These are phyloP conservation scores for Amanita fuliginea DNA, from an alignment of 768 basidiomycete genomes.

Conservation along the genomic window DNA sequence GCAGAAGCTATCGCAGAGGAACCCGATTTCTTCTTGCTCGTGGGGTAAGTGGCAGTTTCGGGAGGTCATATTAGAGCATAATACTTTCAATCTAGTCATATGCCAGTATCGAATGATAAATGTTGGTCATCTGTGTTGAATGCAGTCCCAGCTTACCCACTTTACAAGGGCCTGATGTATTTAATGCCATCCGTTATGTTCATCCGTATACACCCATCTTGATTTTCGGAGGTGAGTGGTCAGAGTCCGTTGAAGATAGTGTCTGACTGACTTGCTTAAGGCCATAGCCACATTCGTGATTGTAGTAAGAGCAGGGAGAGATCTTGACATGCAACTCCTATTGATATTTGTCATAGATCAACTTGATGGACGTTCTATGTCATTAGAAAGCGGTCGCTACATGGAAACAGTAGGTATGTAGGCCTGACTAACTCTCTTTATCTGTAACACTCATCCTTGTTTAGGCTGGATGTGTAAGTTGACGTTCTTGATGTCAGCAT, in stretches of 20 bases:
- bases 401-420: conserved; percentile 79
- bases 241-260: background rate
- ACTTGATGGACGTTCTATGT: conserved; percentile 66
- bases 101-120: conserved; percentile 65
- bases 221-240: conserved; percentile 58
- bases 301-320: conserved; percentile 36
- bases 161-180: conserved; percentile 53
- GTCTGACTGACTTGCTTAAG: conserved; percentile 14
- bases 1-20: conserved; percentile 64
- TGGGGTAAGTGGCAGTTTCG: conserved; percentile 33
- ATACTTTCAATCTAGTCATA: conserved; percentile 42
- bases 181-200: conserved; percentile 58
- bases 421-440: conserved; percentile 9
- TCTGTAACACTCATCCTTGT: conserved; percentile 8
- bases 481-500: background rate
- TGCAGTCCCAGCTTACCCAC: background rate
- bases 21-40: conserved; percentile 75
- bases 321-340: background rate
- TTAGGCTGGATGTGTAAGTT: conserved; percentile 55
- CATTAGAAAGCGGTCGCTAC: conserved; percentile 77
- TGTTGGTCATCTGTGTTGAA: conserved; percentile 27
- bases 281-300: conserved; percentile 73
- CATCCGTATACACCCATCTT: conserved; percentile 73
- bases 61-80: background rate
- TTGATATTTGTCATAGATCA: conserved; percentile 28